Conservation (phyloP, 495 filamentous ascomycete genomes). For the Neurospora tetraspora region DNA sequence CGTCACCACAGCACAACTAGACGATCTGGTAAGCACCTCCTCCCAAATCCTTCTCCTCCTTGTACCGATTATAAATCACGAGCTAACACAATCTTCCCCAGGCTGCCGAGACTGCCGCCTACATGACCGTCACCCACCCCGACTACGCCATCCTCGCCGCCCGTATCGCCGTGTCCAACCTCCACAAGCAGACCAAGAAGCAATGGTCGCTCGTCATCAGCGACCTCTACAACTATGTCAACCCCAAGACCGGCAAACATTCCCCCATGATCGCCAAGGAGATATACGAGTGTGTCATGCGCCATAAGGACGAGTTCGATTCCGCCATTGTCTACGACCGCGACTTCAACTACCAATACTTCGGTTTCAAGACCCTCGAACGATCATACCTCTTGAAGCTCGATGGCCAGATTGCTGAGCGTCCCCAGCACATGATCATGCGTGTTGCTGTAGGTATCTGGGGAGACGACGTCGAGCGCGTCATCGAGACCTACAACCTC, state of each 20-base stretch:
- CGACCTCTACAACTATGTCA: conserved; percentile 92
- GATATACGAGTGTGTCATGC: conserved; percentile 85
- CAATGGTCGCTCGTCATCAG: conserved; percentile 90
- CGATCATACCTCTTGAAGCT: conserved; percentile 92
- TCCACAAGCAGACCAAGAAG: conserved; percentile 99
- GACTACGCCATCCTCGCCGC: conserved; percentile 98
- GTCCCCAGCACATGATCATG: conserved; percentile 99
- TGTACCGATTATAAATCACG: background rate
- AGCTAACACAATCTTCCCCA: conserved; percentile 26
- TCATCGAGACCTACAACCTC: conserved; percentile 92
- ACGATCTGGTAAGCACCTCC: conserved; percentile 70
- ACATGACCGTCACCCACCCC: conserved; percentile 99
- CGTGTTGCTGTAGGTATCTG: conserved; percentile 95
- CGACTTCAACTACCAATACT: conserved; percentile 99
- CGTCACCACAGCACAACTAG: conserved; percentile 89
- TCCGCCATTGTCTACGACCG: conserved; percentile 98
- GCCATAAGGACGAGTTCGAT: conserved; percentile 91
- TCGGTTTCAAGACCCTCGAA: conserved; percentile 98
- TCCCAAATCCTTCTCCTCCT: conserved; percentile 1
- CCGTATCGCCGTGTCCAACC: conserved; percentile 96
- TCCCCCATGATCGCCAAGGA: conserved; percentile 90
- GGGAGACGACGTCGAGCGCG: conserved; percentile 86
- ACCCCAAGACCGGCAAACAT: conserved; percentile 77
- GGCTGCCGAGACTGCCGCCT: conserved; percentile 97
- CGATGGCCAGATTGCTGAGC: conserved; percentile 86